phyloP scores from a whole-genome alignment of 352 stramenopile species.

The Globisporangium nunn region DNA sequence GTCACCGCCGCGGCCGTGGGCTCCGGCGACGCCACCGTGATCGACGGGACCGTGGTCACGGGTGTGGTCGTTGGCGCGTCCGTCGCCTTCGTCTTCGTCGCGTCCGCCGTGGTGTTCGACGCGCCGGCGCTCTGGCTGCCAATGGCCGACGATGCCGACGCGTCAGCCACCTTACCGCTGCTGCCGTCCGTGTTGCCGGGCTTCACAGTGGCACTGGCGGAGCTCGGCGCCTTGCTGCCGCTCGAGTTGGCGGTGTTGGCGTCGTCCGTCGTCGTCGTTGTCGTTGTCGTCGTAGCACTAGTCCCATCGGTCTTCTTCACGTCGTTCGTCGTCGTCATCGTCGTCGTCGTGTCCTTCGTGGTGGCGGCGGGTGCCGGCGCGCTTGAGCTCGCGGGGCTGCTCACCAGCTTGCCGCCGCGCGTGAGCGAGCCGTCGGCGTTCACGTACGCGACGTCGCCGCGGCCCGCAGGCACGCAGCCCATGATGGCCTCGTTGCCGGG shows the following conservation, averaged over 20 bases:
- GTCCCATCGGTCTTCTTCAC: background rate
- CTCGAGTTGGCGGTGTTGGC: slow-evolving; percentile 1
- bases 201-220: slow-evolving; percentile 1
- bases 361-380: background rate
- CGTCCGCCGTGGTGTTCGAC: background rate
- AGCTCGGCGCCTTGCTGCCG: background rate
- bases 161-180: background rate
- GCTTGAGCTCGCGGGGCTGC: background rate
- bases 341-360: slow-evolving; percentile 1
- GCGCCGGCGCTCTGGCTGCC: slow-evolving; percentile 4
- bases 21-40: background rate
- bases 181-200: slow-evolving; percentile 8
- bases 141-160: slow-evolving; percentile 3
- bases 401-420: slow-evolving; percentile 31
- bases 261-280: slow-evolving; percentile 11
- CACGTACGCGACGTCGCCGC: slow-evolving; percentile 56
- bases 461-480: slow-evolving; percentile 46
- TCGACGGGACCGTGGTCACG: background rate
- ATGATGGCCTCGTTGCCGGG: slow-evolving; percentile 55
- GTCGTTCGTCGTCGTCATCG: slow-evolving; percentile 8
- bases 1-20: slow-evolving; percentile 12
- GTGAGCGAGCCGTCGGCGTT: slow-evolving; percentile 61
- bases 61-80: background rate
- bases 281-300: background rate
- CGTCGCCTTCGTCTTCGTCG: background rate